These are phyloP conservation scores for Fusarium sp. DNA, from an alignment of 2,329 filamentous ascomycete species.

Conservation along the genomic window DNA sequence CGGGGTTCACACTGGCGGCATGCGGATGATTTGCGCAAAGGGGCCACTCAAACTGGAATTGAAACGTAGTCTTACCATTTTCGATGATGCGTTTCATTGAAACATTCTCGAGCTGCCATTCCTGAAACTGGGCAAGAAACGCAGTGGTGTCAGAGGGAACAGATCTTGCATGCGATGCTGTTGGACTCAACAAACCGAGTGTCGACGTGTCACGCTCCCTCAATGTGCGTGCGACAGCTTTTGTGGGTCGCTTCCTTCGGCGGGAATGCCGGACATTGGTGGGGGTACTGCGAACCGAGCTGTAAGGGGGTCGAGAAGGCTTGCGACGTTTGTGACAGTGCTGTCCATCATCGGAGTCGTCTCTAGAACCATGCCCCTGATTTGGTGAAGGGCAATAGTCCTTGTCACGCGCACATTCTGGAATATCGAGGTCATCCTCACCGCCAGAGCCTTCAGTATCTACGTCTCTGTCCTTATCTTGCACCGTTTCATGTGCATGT, in stretches of 20 bases:
- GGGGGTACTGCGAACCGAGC: background rate
- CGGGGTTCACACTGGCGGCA: too few relatives aligned
- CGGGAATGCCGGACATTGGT: constrained; percentile 5
- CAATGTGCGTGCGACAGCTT: background rate
- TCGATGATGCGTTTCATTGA: constrained; percentile 12
- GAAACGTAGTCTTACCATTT: constrained; percentile 8
- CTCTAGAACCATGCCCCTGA: constrained; percentile 2
- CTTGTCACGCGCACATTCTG: constrained; percentile 9
- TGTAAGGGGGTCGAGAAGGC: constrained; percentile 1
- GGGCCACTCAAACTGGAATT: constrained; percentile 13
- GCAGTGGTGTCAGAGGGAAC: background rate
- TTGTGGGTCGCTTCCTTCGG: constrained; percentile 1
- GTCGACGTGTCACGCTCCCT: constrained; percentile 4
- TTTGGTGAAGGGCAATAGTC: constrained; percentile 15
- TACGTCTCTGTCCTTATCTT: constrained; percentile 12
- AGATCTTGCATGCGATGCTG: constrained; percentile 12
- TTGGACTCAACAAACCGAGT: constrained; percentile 8
- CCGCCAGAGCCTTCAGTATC: constrained; percentile 16
- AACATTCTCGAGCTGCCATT: constrained; percentile 9
- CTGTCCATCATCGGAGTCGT: constrained; percentile 4
- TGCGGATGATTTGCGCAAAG: constrained; percentile 4
- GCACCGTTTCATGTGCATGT: constrained; percentile 10
- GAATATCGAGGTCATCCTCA: constrained; percentile 11
- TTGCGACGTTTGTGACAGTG: constrained; percentile 12
- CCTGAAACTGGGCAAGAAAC: constrained; percentile 15